Evolutionary conservation across 2,329 filamentous ascomycete genomes (phyloP).

Genomic region (Phialophora verrucosa): DNA sequence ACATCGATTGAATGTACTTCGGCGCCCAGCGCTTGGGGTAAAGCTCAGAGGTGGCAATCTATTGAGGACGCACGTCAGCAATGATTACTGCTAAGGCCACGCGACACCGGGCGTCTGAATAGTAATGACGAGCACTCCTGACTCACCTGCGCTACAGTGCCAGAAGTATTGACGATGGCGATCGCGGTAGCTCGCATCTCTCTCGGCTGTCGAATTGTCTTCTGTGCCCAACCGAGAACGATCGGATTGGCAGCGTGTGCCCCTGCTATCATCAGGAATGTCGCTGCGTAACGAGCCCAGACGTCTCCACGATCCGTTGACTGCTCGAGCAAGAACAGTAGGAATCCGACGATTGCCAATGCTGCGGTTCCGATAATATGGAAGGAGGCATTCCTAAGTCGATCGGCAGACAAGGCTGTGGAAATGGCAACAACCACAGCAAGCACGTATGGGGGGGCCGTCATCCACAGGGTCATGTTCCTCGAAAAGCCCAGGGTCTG

Average conservation of each 20-base stretch:
- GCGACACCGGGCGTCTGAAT: background rate
- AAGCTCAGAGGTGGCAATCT: slow-evolving; percentile 39
- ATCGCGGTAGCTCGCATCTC: slow-evolving; percentile 53
- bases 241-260: slow-evolving; percentile 49
- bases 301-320: slow-evolving; percentile 32
- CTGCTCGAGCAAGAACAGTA: slow-evolving; percentile 38
- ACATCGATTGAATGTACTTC: slow-evolving; percentile 34
- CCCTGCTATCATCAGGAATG: slow-evolving; percentile 45
- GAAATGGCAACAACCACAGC: slow-evolving; percentile 60
- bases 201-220: slow-evolving; percentile 49
- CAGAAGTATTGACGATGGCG: slow-evolving; percentile 51
- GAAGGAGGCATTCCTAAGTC: slow-evolving; percentile 71
- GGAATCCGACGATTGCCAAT: slow-evolving; percentile 43
- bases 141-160: slow-evolving; percentile 41
- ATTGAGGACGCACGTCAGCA: background rate
- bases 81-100: background rate
- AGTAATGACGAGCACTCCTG: background rate
- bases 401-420: slow-evolving; percentile 70
- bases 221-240: slow-evolving; percentile 52
- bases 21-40: slow-evolving; percentile 30
- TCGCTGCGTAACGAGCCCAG: slow-evolving; percentile 43
- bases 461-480: slow-evolving; percentile 67
- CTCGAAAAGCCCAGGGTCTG: slow-evolving; percentile 65
- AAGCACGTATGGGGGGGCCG: slow-evolving; percentile 55
- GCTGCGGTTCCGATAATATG: slow-evolving; percentile 64